Base-by-base conservation (phyloP, 2,329 filamentous ascomycete species). In the Fusarium penzigii region DNA sequence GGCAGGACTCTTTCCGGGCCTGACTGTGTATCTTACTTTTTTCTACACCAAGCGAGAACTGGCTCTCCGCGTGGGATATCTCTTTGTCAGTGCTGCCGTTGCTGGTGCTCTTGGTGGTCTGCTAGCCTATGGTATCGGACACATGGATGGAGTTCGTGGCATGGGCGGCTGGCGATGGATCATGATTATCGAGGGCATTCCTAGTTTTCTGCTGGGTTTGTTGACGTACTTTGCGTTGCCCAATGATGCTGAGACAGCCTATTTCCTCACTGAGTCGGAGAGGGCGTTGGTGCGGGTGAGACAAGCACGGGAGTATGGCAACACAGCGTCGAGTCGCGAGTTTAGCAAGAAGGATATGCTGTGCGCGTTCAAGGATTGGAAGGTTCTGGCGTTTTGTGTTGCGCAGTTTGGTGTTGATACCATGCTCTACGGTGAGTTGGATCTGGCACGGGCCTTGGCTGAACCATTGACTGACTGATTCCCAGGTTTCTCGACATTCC, bases 11-110 rank as follows among this genome's bases (percentile, higher is more conserved):
- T 89, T 90, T 58, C 87, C 88, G 0, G 87, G 87, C 0, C 71
- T 88, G 58, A 85, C 82, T 6, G 72, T 87, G 16, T 90, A 90
- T 60, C 76, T 92, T 16, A 90, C 88, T 0, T 81, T 90, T 58
- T 91, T 90, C 75, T 92, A 92, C 72, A 88, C 84, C 43, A 88
- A 87, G 64, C 78, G 80, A 29, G 88, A 92, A 69, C 79, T 91
- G 2, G 88, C 87, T 5, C 71, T 90, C 40, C 83, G 89, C 3
- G 85, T 90, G 3, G 87, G 86, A 2, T 90, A 89, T 60, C 77
- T 92, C 1, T 90, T 91, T 65, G 84, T 88, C 46, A 83, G 79
- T 41, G 82, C 88, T 1, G 88, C 89, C 2, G 75, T 90, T 4
- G 87, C 88, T 0, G 89, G 89, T 3, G 88, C 86, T 1, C 80